phyloP scores from a whole-genome alignment of 495 filamentous ascomycete species.

The Polyplosphaeria fusca region DNA sequence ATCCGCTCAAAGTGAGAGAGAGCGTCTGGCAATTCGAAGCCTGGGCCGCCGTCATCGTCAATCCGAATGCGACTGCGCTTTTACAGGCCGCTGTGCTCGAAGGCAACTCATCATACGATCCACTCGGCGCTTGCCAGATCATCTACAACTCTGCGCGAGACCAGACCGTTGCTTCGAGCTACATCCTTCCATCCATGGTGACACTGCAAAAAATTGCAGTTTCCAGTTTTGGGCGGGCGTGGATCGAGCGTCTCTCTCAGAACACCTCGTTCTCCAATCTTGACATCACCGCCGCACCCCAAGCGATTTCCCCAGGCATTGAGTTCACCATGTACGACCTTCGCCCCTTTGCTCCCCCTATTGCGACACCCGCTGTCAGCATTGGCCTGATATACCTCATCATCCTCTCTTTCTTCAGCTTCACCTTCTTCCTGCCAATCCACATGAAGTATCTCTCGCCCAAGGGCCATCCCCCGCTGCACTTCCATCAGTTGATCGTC shows the following conservation, averaged over 20 bases:
- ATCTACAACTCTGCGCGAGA: slow-evolving; percentile 29
- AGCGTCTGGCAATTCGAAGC: slow-evolving; percentile 60
- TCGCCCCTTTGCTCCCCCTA: slow-evolving; percentile 58
- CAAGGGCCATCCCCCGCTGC: slow-evolving; percentile 55
- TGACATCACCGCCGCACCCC: slow-evolving; percentile 50
- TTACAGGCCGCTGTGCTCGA: slow-evolving; percentile 55
- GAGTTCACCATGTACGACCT: slow-evolving; percentile 60
- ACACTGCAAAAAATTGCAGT: slow-evolving; percentile 18
- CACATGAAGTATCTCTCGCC: slow-evolving; percentile 56
- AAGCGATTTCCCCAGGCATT: slow-evolving; percentile 62
- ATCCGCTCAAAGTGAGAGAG: slow-evolving; percentile 58
- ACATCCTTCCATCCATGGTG: slow-evolving; percentile 17
- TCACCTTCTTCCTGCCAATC: slow-evolving; percentile 66
- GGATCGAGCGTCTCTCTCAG: slow-evolving; percentile 11
- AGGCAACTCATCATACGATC: slow-evolving; percentile 56
- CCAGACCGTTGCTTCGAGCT: slow-evolving; percentile 6
- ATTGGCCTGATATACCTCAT: slow-evolving; percentile 72
- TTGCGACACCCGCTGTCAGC: slow-evolving; percentile 57
- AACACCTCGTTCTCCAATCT: slow-evolving; percentile 18
- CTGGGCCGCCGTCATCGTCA: slow-evolving; percentile 64
- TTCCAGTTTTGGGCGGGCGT: slow-evolving; percentile 16
- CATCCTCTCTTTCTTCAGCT: slow-evolving; percentile 71
- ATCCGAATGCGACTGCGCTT: slow-evolving; percentile 61
- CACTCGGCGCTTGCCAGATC: slow-evolving; percentile 24
- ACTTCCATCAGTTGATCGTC: slow-evolving; percentile 57